Conservation (phyloP, 2,329 filamentous ascomycete species). For the Cladophialophora chaetospira region DNA sequence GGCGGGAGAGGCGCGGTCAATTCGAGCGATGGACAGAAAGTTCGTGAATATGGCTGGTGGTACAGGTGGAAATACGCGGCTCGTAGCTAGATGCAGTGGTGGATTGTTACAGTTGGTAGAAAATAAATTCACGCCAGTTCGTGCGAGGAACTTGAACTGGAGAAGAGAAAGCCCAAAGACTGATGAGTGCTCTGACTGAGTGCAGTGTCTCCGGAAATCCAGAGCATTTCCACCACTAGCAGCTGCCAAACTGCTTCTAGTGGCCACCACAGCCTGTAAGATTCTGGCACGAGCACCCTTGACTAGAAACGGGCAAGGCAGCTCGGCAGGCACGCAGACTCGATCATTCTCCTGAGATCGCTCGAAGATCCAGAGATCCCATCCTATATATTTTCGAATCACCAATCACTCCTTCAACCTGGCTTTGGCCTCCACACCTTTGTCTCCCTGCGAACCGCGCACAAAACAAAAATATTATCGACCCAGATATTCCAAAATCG, state of each 20-base stretch:
- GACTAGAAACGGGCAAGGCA: constrained; percentile 4
- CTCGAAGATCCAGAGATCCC: background rate
- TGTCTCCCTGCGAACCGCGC: background rate
- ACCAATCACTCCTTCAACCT: background rate
- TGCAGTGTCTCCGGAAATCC: no score
- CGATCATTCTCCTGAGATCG: constrained; percentile 16
- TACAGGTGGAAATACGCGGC: constrained; percentile 16
- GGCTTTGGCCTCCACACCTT: background rate
- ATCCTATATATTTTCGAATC: constrained; percentile 8
- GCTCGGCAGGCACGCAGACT: background rate
- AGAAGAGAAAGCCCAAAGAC: constrained; percentile 12
- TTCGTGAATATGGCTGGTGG: constrained; percentile 10
- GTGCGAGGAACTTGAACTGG: constrained; percentile 6
- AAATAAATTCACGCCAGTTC: constrained; percentile 21
- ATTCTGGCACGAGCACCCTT: constrained; percentile 1
- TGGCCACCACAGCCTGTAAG: background rate
- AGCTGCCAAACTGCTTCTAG: background rate
- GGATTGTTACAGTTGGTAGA: constrained; percentile 10
- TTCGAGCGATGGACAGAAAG: constrained; percentile 3
- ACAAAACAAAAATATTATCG: background rate
- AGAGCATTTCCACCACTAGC: background rate
- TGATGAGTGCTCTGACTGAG: constrained; percentile 1
- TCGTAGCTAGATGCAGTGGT: constrained; percentile 7
- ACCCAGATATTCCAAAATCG: background rate
- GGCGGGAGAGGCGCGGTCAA: constrained; percentile 1